These are phyloP conservation scores for Rhazya stricta DNA, from an alignment of 257 asterid species.

Conservation along the genomic window DNA sequence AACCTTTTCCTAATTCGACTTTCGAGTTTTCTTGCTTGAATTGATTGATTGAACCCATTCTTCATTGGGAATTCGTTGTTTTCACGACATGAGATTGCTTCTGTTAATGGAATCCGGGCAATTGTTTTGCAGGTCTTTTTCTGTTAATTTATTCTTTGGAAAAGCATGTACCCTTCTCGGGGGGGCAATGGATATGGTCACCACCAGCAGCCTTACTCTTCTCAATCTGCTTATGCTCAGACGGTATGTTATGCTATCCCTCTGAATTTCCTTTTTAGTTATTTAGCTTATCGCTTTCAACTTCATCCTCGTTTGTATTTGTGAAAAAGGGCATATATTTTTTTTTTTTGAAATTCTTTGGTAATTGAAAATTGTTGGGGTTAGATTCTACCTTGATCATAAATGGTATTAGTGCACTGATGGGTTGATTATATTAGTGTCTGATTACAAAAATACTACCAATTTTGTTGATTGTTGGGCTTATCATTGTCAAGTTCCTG, in stretches of 20 bases:
- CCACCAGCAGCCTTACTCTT: constrained; percentile 30
- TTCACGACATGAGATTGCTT: background rate
- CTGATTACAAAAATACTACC: background rate
- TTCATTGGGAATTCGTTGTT: background rate
- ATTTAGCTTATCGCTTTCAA: background rate
- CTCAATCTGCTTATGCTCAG: constrained; percentile 31
- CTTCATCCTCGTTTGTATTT: background rate
- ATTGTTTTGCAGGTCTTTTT: background rate
- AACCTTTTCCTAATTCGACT: background rate
- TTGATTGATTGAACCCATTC: background rate
- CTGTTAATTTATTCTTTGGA: background rate
- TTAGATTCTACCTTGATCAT: background rate
- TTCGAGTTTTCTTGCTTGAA: background rate
- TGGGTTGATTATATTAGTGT: background rate
- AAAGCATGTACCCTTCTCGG: constrained; percentile 26
- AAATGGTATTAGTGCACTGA: background rate
- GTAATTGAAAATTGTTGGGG: background rate
- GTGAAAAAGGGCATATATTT: background rate
- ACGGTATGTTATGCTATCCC: constrained; percentile 10
- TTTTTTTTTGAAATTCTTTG: background rate
- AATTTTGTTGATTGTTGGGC: background rate
- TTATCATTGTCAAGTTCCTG: background rate
- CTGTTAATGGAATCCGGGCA: background rate
- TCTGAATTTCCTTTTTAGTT: background rate
- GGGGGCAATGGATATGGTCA: constrained; percentile 34